These are phyloP conservation scores for Phialocephala sp. DNA, from an alignment of 2,329 filamentous ascomycete species.

Conservation along the genomic window DNA sequence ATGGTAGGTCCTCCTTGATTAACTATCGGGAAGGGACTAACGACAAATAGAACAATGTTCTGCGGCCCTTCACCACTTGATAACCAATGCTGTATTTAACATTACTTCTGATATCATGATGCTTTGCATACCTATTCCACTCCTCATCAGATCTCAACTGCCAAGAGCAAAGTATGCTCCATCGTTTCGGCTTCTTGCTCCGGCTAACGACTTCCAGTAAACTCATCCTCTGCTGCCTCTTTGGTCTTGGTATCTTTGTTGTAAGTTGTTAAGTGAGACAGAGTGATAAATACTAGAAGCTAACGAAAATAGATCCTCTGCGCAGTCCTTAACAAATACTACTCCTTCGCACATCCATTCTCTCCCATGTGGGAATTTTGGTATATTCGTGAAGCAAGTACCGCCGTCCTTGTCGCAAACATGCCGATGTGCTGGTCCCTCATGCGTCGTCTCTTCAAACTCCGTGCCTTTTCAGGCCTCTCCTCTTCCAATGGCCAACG, in stretches of 20 bases:
- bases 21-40: conserved; percentile 13
- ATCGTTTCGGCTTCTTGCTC: background rate
- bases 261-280: conserved; percentile 42
- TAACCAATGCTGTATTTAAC: conserved; percentile 64
- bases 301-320: conserved; percentile 50
- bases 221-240: conserved; percentile 54
- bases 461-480: conserved; percentile 35
- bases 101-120: conserved; percentile 65
- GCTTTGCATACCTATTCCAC: conserved; percentile 61
- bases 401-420: conserved; percentile 59
- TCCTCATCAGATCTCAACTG: conserved; percentile 52
- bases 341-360: conserved; percentile 48
- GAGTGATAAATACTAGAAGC: background rate
- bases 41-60: conserved; percentile 57
- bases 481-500: conserved; percentile 17
- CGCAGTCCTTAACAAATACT: conserved; percentile 56
- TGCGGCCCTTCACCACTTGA: conserved; percentile 60
- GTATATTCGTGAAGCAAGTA: conserved; percentile 59
- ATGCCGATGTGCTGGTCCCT: conserved; percentile 59
- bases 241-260: conserved; percentile 54
- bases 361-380: conserved; percentile 48
- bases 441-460: conserved; percentile 49
- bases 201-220: conserved; percentile 55
- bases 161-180: conserved; percentile 34
- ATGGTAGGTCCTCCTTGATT: conserved; percentile 43